Conservation (phyloP, 805 yeast species). For the Metschnikowia gelsemii region DNA sequence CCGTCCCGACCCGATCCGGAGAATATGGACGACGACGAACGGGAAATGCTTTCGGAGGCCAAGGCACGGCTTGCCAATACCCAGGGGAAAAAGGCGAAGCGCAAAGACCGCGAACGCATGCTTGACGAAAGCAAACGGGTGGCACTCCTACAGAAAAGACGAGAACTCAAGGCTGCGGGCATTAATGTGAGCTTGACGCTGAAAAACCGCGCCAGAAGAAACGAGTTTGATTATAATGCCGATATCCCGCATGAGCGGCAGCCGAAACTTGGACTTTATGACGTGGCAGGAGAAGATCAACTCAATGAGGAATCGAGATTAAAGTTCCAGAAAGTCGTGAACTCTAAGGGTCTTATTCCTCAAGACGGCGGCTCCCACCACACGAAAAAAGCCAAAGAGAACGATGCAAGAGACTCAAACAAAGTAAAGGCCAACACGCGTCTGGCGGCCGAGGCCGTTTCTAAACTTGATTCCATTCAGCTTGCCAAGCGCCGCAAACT, state of each 20-base stretch:
- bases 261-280: conserved; percentile 69
- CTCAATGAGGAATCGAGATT: conserved; percentile 37
- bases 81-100: conserved; percentile 89
- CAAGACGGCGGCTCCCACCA: no score
- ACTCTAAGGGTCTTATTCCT: conserved; percentile 45
- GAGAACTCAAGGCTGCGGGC: conserved; percentile 83
- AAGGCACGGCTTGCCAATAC: conserved; percentile 88
- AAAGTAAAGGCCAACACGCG: conserved; percentile 18
- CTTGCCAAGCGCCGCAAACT: conserved; percentile 28
- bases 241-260: conserved; percentile 77
- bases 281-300: conserved; percentile 57
- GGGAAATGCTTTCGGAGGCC: conserved; percentile 94
- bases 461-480: conserved; percentile 23
- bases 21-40: conserved; percentile 81
- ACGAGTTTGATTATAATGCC: conserved; percentile 76
- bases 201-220: conserved; percentile 51
- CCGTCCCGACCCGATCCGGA: conserved; percentile 81
- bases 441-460: conserved; percentile 25
- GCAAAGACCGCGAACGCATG: conserved; percentile 83
- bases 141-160: conserved; percentile 72
- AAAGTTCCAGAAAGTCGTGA: conserved; percentile 46
- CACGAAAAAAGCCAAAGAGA: conserved; percentile 27
- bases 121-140: conserved; percentile 74
- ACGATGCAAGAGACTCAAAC: conserved; percentile 20
- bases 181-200: conserved; percentile 51